These are phyloP conservation scores for Lyophyllum atratum DNA, from an alignment of 768 basidiomycete species.

Conservation along the genomic window DNA sequence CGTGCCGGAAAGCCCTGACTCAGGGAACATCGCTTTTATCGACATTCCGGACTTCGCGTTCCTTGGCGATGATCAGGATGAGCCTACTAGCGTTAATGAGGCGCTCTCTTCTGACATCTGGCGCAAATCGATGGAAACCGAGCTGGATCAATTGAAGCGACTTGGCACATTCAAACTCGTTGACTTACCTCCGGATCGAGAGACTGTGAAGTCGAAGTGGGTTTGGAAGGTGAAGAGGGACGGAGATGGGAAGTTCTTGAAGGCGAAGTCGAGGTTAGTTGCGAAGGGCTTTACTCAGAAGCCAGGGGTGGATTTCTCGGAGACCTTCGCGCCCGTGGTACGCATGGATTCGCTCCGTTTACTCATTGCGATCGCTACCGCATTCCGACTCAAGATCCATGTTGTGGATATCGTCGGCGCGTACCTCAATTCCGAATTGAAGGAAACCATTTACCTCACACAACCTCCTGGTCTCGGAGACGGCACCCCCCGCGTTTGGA, in stretches of 20 bases:
- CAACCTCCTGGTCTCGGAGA: slow-evolving; percentile 36
- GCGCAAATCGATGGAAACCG: slow-evolving; percentile 25
- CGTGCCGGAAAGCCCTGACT: not conserved
- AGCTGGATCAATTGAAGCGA: slow-evolving; percentile 23
- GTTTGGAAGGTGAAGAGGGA: slow-evolving; percentile 37
- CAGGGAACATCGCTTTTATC: not conserved
- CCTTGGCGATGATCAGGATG: not conserved
- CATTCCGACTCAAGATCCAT: slow-evolving; percentile 33
- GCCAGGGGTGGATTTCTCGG: slow-evolving; percentile 40
- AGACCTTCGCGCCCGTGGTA: slow-evolving; percentile 36
- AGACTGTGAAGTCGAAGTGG: slow-evolving; percentile 30
- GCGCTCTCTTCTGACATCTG: slow-evolving; percentile 11
- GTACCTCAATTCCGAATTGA: slow-evolving; percentile 28
- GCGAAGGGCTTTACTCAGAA: slow-evolving; percentile 38
- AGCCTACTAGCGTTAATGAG: slow-evolving; percentile 6
- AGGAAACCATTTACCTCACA: slow-evolving; percentile 38
- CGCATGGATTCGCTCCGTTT: slow-evolving; percentile 28
- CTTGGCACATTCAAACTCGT: slow-evolving; percentile 30
- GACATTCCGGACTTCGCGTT: not conserved
- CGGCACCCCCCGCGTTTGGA: not conserved
- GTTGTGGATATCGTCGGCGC: slow-evolving; percentile 33
- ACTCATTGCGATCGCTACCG: slow-evolving; percentile 36
- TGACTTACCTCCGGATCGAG: slow-evolving; percentile 23
- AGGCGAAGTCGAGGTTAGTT: slow-evolving; percentile 34
- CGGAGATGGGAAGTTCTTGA: slow-evolving; percentile 28